Base-by-base conservation (phyloP, 345 rosid species). In the Lumnitzera racemosa region DNA sequence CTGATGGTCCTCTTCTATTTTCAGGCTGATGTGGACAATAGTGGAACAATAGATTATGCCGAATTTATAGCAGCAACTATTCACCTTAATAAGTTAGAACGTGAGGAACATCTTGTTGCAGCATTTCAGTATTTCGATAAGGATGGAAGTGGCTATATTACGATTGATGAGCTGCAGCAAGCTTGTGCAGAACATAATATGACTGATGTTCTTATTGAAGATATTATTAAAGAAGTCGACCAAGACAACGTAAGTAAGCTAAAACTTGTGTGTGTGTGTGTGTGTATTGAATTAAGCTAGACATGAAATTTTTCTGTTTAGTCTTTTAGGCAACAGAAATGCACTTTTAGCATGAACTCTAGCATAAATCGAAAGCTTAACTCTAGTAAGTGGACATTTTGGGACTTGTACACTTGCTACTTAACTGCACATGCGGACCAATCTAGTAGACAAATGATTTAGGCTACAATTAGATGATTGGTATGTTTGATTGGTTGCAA, bases 51-150 rank as follows among this genome's bases (percentile, higher is more conserved):
- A 31, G 97, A 94, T 62, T 94, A 94, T 56, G 90, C 95, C 17
- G 97, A 94, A 70, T 94, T 94, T 72, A 88, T 94, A 61, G 99
- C 97, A 64, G 99, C 99, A 43, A 94, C 95, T 17, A 82, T 90
- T 68, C 99, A 94, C 72, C 81, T 90, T 55, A 94, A 90, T 73
- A 94, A 94, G 68, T 70, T 94, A 74, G 99, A 94, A 66, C 88
- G 99, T 0, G 97, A 94, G 76, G 97, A 94, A 63, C 96, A 94
- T 84, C 99, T 94, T 14, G 87, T 94, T 56, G 91, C 97, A 23
- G 99, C 99, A 64, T 90, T 94, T 70, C 84, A 46, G 31, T 94
- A 94, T 75, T 94, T 94, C 66, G 99, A 94, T 69, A 90, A 94
- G 83, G 97, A 94, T 64, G 81, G 78, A 72, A 90, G 99, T 54